These are phyloP conservation scores for Beauveria bassiana DNA, from an alignment of 2,329 filamentous ascomycete genomes.

Conservation along the genomic window DNA sequence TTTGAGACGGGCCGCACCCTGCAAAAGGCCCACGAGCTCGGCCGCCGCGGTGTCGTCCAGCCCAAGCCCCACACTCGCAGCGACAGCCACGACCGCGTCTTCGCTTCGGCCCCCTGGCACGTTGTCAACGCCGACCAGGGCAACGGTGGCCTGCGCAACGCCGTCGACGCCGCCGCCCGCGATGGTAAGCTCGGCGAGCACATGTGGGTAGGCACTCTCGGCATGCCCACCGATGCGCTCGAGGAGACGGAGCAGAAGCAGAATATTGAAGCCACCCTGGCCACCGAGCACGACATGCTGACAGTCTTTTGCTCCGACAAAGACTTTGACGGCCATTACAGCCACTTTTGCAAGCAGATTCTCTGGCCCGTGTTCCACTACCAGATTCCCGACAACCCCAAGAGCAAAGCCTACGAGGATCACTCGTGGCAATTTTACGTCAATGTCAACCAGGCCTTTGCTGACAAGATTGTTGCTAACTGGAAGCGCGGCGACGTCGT, in stretches of 20 bases:
- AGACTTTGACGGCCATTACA: constrained; percentile 90
- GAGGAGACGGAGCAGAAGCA: constrained; percentile 65
- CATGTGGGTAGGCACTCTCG: constrained; percentile 86
- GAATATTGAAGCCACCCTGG: constrained; percentile 74
- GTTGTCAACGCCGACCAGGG: constrained; percentile 82
- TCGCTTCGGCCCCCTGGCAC: constrained; percentile 73
- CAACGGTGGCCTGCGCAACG: constrained; percentile 86
- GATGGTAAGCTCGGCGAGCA: constrained; percentile 64
- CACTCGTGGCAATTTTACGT: constrained; percentile 96
- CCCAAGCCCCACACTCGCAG: constrained; percentile 45
- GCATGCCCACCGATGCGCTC: constrained; percentile 87
- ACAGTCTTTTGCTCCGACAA: constrained; percentile 82
- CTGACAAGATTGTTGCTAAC: constrained; percentile 79
- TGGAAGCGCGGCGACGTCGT: constrained; percentile 92
- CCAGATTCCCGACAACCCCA: constrained; percentile 93
- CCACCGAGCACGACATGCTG: constrained; percentile 74
- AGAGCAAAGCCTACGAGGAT: constrained; percentile 96
- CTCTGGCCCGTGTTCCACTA: constrained; percentile 98
- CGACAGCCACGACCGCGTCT: constrained; percentile 60
- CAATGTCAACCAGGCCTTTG: constrained; percentile 86
- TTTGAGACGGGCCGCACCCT: constrained; percentile 56
- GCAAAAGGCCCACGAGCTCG: constrained; percentile 50
- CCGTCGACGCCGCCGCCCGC: constrained; percentile 68
- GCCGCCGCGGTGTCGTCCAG: constrained; percentile 50
- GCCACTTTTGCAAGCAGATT: constrained; percentile 95